A percentile compares a stretch with the other conserved stretches of the same genome.
Evolutionary conservation across 2,329 filamentous ascomycete genomes (phyloP).

Genomic region (Talaromyces verruculosus): DNA sequence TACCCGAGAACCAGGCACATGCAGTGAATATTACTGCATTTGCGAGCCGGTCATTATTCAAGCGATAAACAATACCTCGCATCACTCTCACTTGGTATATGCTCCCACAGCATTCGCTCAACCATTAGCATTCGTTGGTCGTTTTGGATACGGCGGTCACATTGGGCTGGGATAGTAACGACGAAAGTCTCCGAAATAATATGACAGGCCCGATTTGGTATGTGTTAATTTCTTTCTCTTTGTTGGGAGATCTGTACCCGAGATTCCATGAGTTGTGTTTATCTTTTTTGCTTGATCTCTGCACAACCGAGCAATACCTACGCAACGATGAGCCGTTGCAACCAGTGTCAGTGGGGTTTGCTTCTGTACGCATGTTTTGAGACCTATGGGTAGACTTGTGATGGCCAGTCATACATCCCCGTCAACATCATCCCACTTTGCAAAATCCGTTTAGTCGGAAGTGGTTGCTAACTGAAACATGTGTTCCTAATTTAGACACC

Average conservation of each 20-base stretch:
- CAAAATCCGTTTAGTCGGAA: neutral
- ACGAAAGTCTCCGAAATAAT: neutral
- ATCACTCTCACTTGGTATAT: neutral
- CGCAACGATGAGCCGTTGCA: neutral
- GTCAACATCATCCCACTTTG: neutral
- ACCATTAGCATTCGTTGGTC: neutral
- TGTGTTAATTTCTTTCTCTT: constrained; percentile 6
- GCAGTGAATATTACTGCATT: neutral
- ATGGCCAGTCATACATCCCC: neutral
- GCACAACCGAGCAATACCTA: neutral
- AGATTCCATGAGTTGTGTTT: neutral
- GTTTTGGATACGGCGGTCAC: constrained; percentile 1
- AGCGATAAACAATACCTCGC: neutral
- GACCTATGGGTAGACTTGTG: neutral
- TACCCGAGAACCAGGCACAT: constrained; percentile 4
- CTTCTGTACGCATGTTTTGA: neutral
- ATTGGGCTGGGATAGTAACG: neutral
- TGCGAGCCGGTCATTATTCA: neutral
- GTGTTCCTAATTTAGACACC: constrained; percentile 5
- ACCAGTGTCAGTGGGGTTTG: neutral
- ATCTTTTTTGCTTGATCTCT: neutral
- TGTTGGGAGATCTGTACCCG: constrained; percentile 2
- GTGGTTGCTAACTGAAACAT: neutral
- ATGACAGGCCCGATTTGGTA: constrained; percentile 17
- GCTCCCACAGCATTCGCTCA: neutral